Evolutionary conservation across 345 rosid species (phyloP), one percentile per base, ranked within the genome.

Genomic region (Salix koriyanagi): DNA sequence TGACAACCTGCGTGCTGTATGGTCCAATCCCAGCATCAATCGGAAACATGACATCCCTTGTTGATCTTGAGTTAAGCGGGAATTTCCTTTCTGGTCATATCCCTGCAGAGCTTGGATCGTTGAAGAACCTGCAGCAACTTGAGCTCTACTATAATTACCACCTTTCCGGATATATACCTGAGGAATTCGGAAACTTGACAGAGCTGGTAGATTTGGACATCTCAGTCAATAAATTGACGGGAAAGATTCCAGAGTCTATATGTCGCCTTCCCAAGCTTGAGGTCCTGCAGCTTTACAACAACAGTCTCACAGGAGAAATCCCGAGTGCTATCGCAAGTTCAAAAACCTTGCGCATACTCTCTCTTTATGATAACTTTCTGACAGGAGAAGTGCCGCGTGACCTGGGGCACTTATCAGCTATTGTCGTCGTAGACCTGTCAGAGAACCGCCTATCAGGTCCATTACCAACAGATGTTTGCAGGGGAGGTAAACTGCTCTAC

Each of bases 211-310:
- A 95, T 72, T 75, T 92, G 78, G 99, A 95, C 90, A 89, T 95
- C 77, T 95, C 99, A 4, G 99, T 95, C 76, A 92, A 88, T 71
- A 82, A 77, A 74, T 82, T 92, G 72, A 91, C 90, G 6, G 97
- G 97, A 56, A 84, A 70, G 44, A 90, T 95, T 71, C 99, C 99
- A 19, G 94, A 87, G 68, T 91, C 93, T 2, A 71, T 95, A 34
- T 89, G 91, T 75, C 85, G 87, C 79, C 96, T 95, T 69, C 97
- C 97, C 0, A 81, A 77, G 80, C 97, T 95, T 39, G 79, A 78
- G 82, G 91, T 81, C 71, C 77, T 95, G 81, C 99, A 95, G 85
- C 75, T 91, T 73, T 95, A 95, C 90, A 95, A 95, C 89, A 95
- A 95, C 88, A 91, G 96, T 79, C 92, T 95, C 67, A 75, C 87